A percentile compares a stretch with the other conserved stretches of the same genome.
Conservation (phyloP, 768 basidiomycete species). For the Coprinellus aureogranulatus region DNA sequence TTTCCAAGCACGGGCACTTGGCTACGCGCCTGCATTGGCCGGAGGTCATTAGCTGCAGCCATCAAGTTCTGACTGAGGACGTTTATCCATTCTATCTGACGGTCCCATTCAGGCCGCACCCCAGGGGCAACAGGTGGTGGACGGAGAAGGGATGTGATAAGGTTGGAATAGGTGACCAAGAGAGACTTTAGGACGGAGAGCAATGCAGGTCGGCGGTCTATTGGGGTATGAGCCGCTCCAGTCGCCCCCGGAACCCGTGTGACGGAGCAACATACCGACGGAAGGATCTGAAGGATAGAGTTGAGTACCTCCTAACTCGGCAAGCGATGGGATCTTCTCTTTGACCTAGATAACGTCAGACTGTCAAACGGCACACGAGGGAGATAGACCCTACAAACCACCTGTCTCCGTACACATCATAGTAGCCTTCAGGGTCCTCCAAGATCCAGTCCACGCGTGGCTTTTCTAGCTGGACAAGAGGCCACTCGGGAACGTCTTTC, state of each 20-base stretch:
- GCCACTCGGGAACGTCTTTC: slow-evolving; percentile 73
- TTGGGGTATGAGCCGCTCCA: not conserved
- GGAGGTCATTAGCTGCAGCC: slow-evolving; percentile 84
- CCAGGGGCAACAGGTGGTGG: slow-evolving; percentile 48
- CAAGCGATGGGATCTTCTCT: slow-evolving; percentile 78
- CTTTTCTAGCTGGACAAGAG: slow-evolving; percentile 72
- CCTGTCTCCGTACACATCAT: slow-evolving; percentile 81
- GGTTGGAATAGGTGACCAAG: slow-evolving; percentile 72
- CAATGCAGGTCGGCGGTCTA: slow-evolving; percentile 78
- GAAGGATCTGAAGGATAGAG: slow-evolving; percentile 74
- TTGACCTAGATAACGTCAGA: slow-evolving; percentile 54
- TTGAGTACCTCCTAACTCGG: slow-evolving; percentile 76
- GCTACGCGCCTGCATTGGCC: slow-evolving; percentile 79
- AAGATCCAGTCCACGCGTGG: slow-evolving; percentile 90
- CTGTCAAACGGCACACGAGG: slow-evolving; percentile 6
- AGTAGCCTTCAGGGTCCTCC: slow-evolving; percentile 71
- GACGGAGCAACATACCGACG: slow-evolving; percentile 44
- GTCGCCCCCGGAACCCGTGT: not conserved
- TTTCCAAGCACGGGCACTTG: too few relatives aligned
- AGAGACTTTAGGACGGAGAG: slow-evolving; percentile 71
- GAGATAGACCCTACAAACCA: slow-evolving; percentile 69
- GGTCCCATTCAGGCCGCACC: slow-evolving; percentile 66
- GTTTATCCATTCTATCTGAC: slow-evolving; percentile 77
- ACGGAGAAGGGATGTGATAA: slow-evolving; percentile 68
- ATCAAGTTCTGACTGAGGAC: slow-evolving; percentile 83